Base-by-base conservation (phyloP, 2,329 filamentous ascomycete species). In the Talaromyces pinophilus region DNA sequence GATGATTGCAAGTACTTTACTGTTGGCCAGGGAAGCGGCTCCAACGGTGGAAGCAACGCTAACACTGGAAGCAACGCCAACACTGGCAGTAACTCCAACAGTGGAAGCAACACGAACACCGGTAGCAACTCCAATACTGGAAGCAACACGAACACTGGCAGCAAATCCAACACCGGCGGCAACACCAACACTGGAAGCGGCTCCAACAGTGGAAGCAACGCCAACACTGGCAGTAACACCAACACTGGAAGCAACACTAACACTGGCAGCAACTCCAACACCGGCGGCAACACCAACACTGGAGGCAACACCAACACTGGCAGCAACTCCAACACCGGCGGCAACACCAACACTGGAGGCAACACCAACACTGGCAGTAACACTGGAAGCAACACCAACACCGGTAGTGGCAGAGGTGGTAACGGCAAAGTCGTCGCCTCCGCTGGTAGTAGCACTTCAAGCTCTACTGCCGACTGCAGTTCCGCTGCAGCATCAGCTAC, bases 1-100 rank as follows among this genome's bases (percentile, higher is more conserved):
- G 84, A 86, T 70, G 84, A 86, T 69, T 86, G 84, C 70, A 77
- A 78, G 25, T 80, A 80, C 67, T 85, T 85, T 72, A 80, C 77
- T 57, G 82, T 85, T 59, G 68, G 70, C 28, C 55, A 66, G 42
- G 67, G 66, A 33, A 57, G 33, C 19, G 59, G 33, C 33, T 35
- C 44, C 28, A 69, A 59, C 38, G 55, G 3, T 10, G 33, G 19
- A 4, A 35, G 28, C 35, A 55, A 28, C 30, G 10, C 17, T 10
- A 33, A 50, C 6, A 63, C 1, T 11, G 33, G 42, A 2, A 19
- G 15, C 33, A 62, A 64, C 54, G 50, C 64, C 25, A 63, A 48
- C 5, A 65, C 46, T 10, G 38, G 28, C 1, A 19, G 22, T 15
- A 52, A 30, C 19, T 2, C 13, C 2, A 63, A 54, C n/a, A 17